These are phyloP conservation scores for Cutaneotrichosporon cutaneum DNA, from an alignment of 1,284 basidiomycete genomes.

Conservation along the genomic window DNA sequence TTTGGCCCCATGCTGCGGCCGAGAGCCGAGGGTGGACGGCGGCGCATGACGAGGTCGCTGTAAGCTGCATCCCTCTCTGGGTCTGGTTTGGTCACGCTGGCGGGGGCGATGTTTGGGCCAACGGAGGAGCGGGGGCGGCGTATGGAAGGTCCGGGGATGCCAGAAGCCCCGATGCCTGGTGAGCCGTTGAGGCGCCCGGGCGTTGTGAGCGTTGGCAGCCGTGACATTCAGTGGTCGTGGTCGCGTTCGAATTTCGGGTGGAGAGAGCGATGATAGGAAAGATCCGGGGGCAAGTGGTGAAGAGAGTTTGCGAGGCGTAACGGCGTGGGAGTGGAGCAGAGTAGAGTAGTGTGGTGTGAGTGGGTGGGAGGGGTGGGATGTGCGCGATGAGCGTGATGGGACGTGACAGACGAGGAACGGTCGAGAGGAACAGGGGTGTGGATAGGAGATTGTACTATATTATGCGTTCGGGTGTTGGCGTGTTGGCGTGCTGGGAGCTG, in stretches of 20 bases:
- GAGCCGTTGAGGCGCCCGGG: slow-evolving; percentile 33
- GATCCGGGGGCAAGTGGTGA: not conserved
- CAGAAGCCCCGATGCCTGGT: slow-evolving; percentile 27
- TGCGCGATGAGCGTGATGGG: no score
- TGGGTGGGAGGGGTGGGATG: no score
- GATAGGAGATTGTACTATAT: not conserved
- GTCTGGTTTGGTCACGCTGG: slow-evolving; percentile 20
- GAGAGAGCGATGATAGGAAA: not conserved
- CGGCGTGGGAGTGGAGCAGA: not conserved
- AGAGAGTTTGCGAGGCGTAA: not conserved
- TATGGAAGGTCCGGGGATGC: slow-evolving; percentile 43
- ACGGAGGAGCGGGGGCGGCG: slow-evolving; percentile 47
- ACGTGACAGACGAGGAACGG: not conserved
- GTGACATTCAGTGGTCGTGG: slow-evolving; percentile 40
- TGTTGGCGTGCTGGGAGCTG: no score
- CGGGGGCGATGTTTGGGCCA: slow-evolving; percentile 27
- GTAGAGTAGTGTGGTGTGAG: no score
- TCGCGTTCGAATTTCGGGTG: no score
- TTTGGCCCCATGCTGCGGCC: slow-evolving; percentile 5
- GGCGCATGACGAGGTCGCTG: slow-evolving; percentile 35
- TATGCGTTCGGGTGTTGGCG: no score
- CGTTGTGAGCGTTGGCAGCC: slow-evolving; percentile 45
- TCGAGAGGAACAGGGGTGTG: not conserved
- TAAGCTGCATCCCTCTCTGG: slow-evolving; percentile 43
- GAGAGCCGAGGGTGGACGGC: slow-evolving; percentile 30